These are phyloP conservation scores for Cytospora piceae DNA, from an alignment of 2,329 filamentous ascomycete species.

Conservation along the genomic window DNA sequence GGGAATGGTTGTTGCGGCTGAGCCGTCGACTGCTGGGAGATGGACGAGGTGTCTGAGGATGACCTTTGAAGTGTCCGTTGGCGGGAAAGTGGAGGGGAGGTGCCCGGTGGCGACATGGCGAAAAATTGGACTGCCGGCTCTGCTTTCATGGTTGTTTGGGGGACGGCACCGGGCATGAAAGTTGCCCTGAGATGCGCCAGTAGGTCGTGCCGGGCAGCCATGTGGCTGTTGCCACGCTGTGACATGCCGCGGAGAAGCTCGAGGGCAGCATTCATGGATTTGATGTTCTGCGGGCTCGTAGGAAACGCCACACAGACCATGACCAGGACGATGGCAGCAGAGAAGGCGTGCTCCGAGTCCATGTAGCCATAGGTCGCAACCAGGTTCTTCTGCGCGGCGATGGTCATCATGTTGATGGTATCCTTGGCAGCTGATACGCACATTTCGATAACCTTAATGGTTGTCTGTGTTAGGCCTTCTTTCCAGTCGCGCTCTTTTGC, in stretches of 20 bases:
- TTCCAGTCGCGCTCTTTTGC: slow-evolving; percentile 49
- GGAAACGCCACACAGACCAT: slow-evolving; percentile 60
- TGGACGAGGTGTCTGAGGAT: too few species aligned
- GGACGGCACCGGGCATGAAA: slow-evolving; percentile 31
- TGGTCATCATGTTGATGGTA: slow-evolving; percentile 52
- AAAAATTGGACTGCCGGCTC: background rate
- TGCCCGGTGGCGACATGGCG: background rate
- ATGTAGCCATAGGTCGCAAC: slow-evolving; percentile 61
- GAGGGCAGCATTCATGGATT: slow-evolving; percentile 51
- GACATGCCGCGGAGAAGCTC: slow-evolving; percentile 54
- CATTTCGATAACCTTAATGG: slow-evolving; percentile 55
- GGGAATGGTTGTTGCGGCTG: background rate
- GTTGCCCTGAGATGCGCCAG: slow-evolving; percentile 38
- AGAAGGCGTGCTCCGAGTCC: slow-evolving; percentile 60
- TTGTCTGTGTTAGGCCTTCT: slow-evolving; percentile 50
- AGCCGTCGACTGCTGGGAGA: background rate
- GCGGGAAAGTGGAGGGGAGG: background rate
- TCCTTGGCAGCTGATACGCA: slow-evolving; percentile 55
- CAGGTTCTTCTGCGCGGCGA: slow-evolving; percentile 52
- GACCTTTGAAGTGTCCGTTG: background rate
- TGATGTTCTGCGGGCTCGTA: slow-evolving; percentile 44
- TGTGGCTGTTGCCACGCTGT: slow-evolving; percentile 55
- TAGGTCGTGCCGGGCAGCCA: slow-evolving; percentile 43
- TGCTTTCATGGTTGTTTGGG: background rate
- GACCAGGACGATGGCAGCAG: slow-evolving; percentile 56